Percentiles rank a stretch among this genome's conserved stretches.
phyloP scores from a whole-genome alignment of 352 stramenopile species.

The Thalassiosira livingstoniorum region DNA sequence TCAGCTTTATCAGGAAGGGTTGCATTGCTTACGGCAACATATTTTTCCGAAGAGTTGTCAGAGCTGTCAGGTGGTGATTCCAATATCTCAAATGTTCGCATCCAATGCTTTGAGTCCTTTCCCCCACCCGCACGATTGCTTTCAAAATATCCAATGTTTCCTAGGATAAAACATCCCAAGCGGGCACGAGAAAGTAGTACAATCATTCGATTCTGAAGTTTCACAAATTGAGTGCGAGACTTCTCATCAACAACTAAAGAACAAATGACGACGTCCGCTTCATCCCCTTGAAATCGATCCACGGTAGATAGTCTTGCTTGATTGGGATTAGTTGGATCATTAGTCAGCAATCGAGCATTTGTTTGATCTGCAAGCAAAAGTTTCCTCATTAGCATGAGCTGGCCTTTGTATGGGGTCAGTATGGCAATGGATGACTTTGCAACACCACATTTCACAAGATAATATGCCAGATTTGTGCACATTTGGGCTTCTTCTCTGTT shows the following conservation, averaged over 20 bases:
- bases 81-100: conserved; percentile 85
- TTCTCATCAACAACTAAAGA: conserved; percentile 91
- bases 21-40: conserved; percentile 14
- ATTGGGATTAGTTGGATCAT: conserved; percentile 36
- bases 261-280: conserved; percentile 90
- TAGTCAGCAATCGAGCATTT: conserved; percentile 42
- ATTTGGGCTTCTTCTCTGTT: conserved; percentile 65
- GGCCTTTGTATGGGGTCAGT: conserved; percentile 90
- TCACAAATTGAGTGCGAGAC: conserved; percentile 89
- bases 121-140: conserved; percentile 55
- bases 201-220: conserved; percentile 90
- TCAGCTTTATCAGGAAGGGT: neutral
- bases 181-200: conserved; percentile 89
- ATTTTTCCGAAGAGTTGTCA: conserved; percentile 29
- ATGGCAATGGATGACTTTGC: conserved; percentile 86
- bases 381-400: conserved; percentile 89
- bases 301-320: conserved; percentile 87
- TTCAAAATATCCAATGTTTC: conserved; percentile 88
- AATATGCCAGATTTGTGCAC: conserved; percentile 86
- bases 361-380: conserved; percentile 73
- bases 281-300: conserved; percentile 90
- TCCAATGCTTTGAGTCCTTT: conserved; percentile 79
- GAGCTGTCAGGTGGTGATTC: conserved; percentile 63
- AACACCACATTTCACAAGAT: conserved; percentile 87
- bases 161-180: conserved; percentile 89